Base-by-base conservation (phyloP, 1,284 basidiomycete genomes). In the Pyrrhoderma lamaoense region DNA sequence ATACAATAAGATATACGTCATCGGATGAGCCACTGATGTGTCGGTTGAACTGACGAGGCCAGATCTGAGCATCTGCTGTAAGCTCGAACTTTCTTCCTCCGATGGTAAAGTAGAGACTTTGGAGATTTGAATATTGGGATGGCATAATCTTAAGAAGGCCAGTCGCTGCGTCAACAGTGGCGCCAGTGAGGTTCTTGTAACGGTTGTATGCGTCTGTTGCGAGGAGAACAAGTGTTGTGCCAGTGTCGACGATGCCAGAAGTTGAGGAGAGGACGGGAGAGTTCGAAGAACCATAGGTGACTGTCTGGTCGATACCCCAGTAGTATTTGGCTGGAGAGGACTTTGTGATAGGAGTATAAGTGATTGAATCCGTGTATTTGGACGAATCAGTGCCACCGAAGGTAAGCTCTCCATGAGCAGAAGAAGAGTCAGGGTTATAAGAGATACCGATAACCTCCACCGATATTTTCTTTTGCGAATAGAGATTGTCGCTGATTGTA, bases 251-350 rank as follows among this genome's bases (percentile, higher is more conserved):
- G 35, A 62, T 59, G 14, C 60, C 61, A 9, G 59, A 56, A 23
- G 59, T 59, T 23, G 51, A 53, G 5, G 52, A 40, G 19, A 60
- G 31, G 40, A 61, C 55, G 8, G 38, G 47, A 23, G 52, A 53
- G 14, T 42, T 27, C 2, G 48, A 50, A 3, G 34, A 31, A 16
- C 63, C 62, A 42, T 67, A 66, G n/a, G 57, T 59, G 39, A 66
- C 57, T 0, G 52, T 51, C 52, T 63, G 64, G 55, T 69, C 59
- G 49, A 70, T 62, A 14, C 67, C 68, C 68, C 67, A 69, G 55
- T 63, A 69, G n/a, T 58, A 19, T 34, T 40, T 59, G 11, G 67
- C 61, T 2, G 66, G 65, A 1, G 56, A 58, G 0, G 58, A 56
- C 13, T 37, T 39, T 4, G 59, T 47, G 51, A 52, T 43, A 31